A percentile compares a stretch with the other conserved stretches of the same genome.
phyloP scores from a whole-genome alignment of 1,284 basidiomycete species.

The Cutaneotrichosporon cutaneum region DNA sequence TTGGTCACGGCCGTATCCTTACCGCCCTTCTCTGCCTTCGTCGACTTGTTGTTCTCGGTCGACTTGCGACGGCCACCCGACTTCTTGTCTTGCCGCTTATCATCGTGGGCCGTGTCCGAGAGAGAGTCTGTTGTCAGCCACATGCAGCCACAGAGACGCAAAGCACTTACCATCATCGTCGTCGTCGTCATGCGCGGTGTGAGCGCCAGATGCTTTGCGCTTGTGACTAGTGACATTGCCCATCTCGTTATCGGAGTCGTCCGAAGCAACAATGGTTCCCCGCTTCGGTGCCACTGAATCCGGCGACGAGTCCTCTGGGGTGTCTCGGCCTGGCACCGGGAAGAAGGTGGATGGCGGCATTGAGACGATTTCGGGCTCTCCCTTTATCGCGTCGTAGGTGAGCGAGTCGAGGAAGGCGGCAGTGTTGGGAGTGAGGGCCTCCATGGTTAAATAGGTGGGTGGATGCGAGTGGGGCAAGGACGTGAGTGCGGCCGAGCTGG shows the following conservation, averaged over 20 bases:
- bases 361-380: not conserved
- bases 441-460: slow-evolving; percentile 21
- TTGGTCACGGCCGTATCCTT: slow-evolving; percentile 31
- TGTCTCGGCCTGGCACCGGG: slow-evolving; percentile 41
- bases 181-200: slow-evolving; percentile 9
- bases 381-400: slow-evolving; percentile 16
- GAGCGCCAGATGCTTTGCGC: slow-evolving; percentile 30
- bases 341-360: slow-evolving; percentile 47
- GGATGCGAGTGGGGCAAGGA: not conserved
- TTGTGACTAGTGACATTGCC: slow-evolving; percentile 27
- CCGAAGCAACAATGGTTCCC: slow-evolving; percentile 6
- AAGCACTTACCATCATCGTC: slow-evolving; percentile 44
- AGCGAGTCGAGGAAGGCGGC: slow-evolving; percentile 45
- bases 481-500: no score
- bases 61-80: slow-evolving; percentile 15
- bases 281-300: slow-evolving; percentile 24
- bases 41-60: slow-evolving; percentile 15
- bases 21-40: slow-evolving; percentile 19
- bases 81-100: slow-evolving; percentile 40
- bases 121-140: slow-evolving; percentile 34
- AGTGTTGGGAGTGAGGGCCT: slow-evolving; percentile 46
- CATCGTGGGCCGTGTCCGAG: slow-evolving; percentile 42
- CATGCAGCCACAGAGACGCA: not conserved
- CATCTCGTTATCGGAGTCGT: slow-evolving; percentile 22
- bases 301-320: slow-evolving; percentile 42